Base-by-base conservation (phyloP, 495 filamentous ascomycete species). In the Podospora bellae-mahoneyi region DNA sequence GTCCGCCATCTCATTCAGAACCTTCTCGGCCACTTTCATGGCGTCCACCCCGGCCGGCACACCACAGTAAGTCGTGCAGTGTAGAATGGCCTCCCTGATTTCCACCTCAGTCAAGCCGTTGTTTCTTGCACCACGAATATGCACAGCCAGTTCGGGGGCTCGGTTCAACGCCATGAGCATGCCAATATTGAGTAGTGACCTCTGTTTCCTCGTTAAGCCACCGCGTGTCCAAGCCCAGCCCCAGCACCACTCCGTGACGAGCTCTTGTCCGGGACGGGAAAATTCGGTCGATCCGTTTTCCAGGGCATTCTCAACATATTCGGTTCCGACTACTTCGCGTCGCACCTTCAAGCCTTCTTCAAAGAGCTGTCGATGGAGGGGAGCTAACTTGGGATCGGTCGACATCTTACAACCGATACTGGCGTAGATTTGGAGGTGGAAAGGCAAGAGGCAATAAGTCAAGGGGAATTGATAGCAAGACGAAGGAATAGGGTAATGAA, bases 41-140 rank as follows among this genome's bases (percentile, higher is more conserved):
- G 78, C 85, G 64, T 88, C 83, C 57, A 87, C 77, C n/a, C 84
- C 84, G 10, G 85, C 84, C 10, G 86, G 86, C 20, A 85, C 75
- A 15, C 86, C 86, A 70, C 84, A 86, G 71, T 87, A 88, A 26
- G 78, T 80, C 5, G 81, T 80, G 20, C 81, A 81, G 65, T 88
- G 84, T 64, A 86, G 71, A 26, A 87, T 76, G 16, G 84, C 80
- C 77, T 87, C 86, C 20, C 82, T 67, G 55, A 89, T 84, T 74
- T 89, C 85, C 28, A 82, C 44, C 66, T 84, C 82, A 1, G 75
- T 79, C 19, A 84, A 70, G 5, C 86, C 85, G 67, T 88, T 88
- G 63, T 80, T 81, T 60, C 85, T 72, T 0, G 85, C 85, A 0
- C 85, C 85, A n/a, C 84, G 75, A 1, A 83, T 77, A 71, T 88